Conservation (phyloP, 1,139 yeast species). For the Blastobotrys persicus region DNA sequence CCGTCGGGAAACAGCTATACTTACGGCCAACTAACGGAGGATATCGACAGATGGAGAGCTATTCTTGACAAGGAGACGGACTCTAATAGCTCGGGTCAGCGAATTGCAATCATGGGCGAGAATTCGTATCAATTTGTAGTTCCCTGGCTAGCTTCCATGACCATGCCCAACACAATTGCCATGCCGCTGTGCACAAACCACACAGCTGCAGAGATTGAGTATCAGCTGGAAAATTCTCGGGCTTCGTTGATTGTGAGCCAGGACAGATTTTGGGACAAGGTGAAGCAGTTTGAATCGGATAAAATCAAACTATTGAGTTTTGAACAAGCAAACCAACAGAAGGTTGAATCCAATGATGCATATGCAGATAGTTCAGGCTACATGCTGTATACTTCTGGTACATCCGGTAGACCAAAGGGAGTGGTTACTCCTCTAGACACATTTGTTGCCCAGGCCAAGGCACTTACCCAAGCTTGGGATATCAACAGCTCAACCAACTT, state of each 20-base stretch:
- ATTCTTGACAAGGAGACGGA: conserved; percentile 20
- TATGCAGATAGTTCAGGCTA: conserved; percentile 28
- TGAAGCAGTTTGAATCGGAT: conserved; percentile 25
- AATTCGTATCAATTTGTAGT: conserved; percentile 37
- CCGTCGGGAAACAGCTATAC: conserved; percentile 35
- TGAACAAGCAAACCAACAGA: conserved; percentile 20
- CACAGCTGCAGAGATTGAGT: conserved; percentile 35
- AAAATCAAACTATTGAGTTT: conserved; percentile 18
- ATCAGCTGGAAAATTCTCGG: conserved; percentile 35
- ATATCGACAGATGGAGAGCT: conserved; percentile 32
- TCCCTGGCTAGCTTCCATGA: conserved; percentile 33
- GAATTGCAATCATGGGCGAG: conserved; percentile 40
- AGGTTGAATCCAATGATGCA: conserved; percentile 1
- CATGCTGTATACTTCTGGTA: conserved; percentile 41
- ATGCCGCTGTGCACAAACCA: conserved; percentile 39
- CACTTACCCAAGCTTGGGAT: conserved; percentile 37
- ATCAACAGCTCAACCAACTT: conserved; percentile 33
- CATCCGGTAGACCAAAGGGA: conserved; percentile 41
- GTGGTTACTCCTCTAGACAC: conserved; percentile 39
- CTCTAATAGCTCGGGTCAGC: conserved; percentile 17
- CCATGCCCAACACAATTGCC: conserved; percentile 33
- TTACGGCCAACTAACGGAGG: conserved; percentile 33
- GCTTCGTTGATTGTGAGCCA: conserved; percentile 34
- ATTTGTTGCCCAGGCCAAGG: conserved; percentile 36
- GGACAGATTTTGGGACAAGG: conserved; percentile 30